phyloP scores from a whole-genome alignment of 345 rosid genomes.

The Isatis tinctoria region DNA sequence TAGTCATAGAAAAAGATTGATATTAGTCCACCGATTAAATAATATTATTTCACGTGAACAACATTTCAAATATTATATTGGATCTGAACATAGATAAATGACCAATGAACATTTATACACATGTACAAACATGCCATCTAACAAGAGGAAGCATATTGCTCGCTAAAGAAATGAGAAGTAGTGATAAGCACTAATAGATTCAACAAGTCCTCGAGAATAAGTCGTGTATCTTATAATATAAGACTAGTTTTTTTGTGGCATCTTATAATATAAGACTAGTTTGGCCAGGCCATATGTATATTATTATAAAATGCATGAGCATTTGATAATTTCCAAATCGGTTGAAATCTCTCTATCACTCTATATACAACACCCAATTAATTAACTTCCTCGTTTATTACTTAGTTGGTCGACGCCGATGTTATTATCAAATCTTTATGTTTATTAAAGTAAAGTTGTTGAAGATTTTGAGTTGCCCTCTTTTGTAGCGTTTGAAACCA shows the following conservation, averaged over 20 bases:
- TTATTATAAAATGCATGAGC: constrained; percentile 19
- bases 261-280: constrained; percentile 4
- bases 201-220: constrained; percentile 9
- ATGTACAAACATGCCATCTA: constrained; percentile 24
- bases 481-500: not conserved
- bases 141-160: not conserved
- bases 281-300: not conserved
- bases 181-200: constrained; percentile 18
- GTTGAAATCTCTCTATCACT: constrained; percentile 14
- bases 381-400: constrained; percentile 14
- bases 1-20: not conserved
- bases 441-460: not conserved
- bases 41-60: constrained; percentile 5
- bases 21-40: not conserved
- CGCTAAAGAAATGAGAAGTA: constrained; percentile 7
- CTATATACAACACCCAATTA: not conserved
- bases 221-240: constrained; percentile 11
- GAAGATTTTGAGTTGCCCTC: not conserved
- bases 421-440: constrained; percentile 9
- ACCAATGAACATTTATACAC: not conserved
- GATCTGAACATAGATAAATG: not conserved
- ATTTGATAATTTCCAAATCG: constrained; percentile 12
- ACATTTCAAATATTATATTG: not conserved
- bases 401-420: constrained; percentile 7
- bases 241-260: constrained; percentile 3